A percentile compares a stretch with the other conserved stretches of the same genome.
Conservation (phyloP, 441 rosid species). For the Gossypium trilobum region DNA sequence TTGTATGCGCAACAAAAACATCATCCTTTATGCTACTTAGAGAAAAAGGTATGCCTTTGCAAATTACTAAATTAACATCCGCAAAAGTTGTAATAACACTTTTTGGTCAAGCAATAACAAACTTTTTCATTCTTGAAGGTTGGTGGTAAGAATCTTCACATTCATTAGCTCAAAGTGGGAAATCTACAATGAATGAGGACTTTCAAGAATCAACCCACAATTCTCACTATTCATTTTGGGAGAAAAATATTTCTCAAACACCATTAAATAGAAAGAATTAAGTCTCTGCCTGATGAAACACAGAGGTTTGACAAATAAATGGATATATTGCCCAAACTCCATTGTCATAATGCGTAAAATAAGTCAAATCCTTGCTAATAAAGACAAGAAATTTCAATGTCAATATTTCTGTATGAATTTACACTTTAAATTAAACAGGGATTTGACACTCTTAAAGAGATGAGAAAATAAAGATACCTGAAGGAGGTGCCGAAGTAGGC, state of each 20-base stretch:
- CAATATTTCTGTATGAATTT: background rate
- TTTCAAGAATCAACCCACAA: background rate
- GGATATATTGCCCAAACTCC: background rate
- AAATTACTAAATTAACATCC: background rate
- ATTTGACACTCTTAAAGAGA: background rate
- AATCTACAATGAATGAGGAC: background rate
- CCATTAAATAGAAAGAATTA: background rate
- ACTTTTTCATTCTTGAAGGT: background rate
- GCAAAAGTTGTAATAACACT: background rate
- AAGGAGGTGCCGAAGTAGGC: conserved; percentile 89
- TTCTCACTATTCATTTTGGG: background rate
- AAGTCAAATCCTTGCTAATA: background rate
- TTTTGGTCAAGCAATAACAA: background rate
- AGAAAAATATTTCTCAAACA: background rate
- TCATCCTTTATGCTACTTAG: background rate
- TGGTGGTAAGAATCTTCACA: background rate
- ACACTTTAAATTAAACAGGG: background rate
- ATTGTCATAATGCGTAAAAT: background rate
- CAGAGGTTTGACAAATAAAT: background rate
- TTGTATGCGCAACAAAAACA: background rate
- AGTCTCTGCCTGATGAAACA: background rate
- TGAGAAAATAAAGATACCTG: conserved; percentile 46
- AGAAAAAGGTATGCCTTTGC: background rate
- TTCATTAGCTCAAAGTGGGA: background rate
- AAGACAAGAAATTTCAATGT: background rate